A percentile compares a stretch with the other conserved stretches of the same genome.
phyloP scores from a whole-genome alignment of 345 rosid species.

The Aethionema arabicum region DNA sequence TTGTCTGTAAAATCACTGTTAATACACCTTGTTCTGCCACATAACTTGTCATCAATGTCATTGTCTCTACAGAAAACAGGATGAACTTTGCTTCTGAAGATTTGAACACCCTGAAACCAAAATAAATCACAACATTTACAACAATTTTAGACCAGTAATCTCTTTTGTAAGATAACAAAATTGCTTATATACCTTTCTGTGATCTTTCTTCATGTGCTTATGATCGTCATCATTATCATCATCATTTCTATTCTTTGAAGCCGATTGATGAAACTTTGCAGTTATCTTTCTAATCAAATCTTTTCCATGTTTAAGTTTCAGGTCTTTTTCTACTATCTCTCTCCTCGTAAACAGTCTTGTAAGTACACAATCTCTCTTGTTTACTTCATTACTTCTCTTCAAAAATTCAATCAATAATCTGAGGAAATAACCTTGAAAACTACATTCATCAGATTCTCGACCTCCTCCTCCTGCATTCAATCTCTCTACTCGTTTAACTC shows the following conservation, averaged over 20 bases:
- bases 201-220: conserved; percentile 27
- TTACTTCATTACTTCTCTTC: conserved; percentile 8
- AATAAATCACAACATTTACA: conserved; percentile 17
- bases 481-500: background rate
- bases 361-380: conserved; percentile 17
- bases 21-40: conserved; percentile 16
- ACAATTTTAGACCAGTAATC: conserved; percentile 1
- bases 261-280: conserved; percentile 13
- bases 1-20: background rate
- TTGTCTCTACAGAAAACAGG: conserved; percentile 22
- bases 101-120: conserved; percentile 28
- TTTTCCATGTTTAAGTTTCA: conserved; percentile 15
- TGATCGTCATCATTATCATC: conserved; percentile 5
- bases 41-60: background rate
- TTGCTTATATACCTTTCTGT: conserved; percentile 27
- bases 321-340: conserved; percentile 6
- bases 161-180: conserved; percentile 4
- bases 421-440: conserved; percentile 12
- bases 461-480: conserved; percentile 19
- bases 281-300: conserved; percentile 16
- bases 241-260: conserved; percentile 7
- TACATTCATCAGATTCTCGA: background rate
- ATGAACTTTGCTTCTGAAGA: conserved; percentile 32
- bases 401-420: background rate
- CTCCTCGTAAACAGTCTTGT: conserved; percentile 21